Evolutionary conservation across 176 grass and related monocot species (phyloP), one percentile per base, ranked within the genome.

Genomic region (Alloteropsis semialata): DNA sequence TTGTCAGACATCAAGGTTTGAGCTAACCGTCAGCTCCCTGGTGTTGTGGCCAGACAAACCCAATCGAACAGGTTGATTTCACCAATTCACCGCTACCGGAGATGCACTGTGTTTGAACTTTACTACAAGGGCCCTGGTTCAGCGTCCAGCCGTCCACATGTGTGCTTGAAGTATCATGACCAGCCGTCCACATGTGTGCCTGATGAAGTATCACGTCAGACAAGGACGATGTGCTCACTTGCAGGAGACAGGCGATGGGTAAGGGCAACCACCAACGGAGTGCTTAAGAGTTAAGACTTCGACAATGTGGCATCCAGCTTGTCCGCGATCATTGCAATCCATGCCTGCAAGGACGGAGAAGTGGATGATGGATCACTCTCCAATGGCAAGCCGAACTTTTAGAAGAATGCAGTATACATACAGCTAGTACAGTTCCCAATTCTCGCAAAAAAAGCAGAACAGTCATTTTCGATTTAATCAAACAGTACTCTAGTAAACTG

Each of bases 301-400:
- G 96, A 94, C 78, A 98, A 74, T 62, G 90, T 95, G 39, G 88
- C 78, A 86, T 95, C 90, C 76, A 98, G 59, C 72, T 98, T 98
- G 54, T 98, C 96, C 36, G 92, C 91, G 65, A 95, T 45, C 79
- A 92, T 84, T 75, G 62, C 90, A 69, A 93, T 98, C 96, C 96
- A 98, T 88, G 96, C 92, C 96, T 98, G 73, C 77, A 65, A 79
- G 37, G 22, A 80, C 77, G n/a, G n/a, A n/a, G n/a, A 82, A 43
- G 22, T 38, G 30, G 17, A 87, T 72, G 18, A 74, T 62, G 41
- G 34, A 25, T 41, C 48, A 66, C 29, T 29, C 34, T 43, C 16
- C 32, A 64, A 39, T 30, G 27, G 22, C 46, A 28, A 73, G 44
- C 18, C 24, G 28, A 82, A 65, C 21, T 65, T 50, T 46, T 22